Percentiles rank a stretch among this genome's conserved stretches.
These are phyloP conservation scores for Calycina marina DNA, from an alignment of 2,329 filamentous ascomycete genomes.

Conservation along the genomic window DNA sequence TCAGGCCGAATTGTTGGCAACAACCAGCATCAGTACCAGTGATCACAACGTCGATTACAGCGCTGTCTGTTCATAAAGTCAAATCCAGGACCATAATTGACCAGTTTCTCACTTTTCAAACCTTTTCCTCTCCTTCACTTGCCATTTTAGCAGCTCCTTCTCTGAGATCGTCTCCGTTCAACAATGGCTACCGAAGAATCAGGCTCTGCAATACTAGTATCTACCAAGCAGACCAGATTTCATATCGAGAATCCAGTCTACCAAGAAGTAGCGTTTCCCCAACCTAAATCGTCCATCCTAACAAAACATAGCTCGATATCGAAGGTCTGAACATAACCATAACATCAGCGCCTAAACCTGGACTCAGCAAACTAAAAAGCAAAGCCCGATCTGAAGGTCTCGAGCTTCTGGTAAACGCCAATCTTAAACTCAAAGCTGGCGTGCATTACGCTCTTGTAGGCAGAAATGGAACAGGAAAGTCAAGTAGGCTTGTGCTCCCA, in stretches of 20 bases:
- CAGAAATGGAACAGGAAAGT: slow-evolving; percentile 72
- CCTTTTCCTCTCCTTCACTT: slow-evolving; percentile 21
- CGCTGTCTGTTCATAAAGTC: too few relatives aligned
- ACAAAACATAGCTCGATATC: slow-evolving; percentile 41
- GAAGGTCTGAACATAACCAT: slow-evolving; percentile 61
- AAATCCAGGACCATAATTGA: too few relatives aligned
- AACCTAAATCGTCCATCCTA: not conserved
- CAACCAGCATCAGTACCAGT: too few relatives aligned
- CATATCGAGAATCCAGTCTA: slow-evolving; percentile 21
- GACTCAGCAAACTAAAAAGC: slow-evolving; percentile 32
- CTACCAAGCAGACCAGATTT: slow-evolving; percentile 22
- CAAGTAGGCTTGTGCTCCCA: slow-evolving; percentile 52
- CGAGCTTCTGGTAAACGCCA: slow-evolving; percentile 59
- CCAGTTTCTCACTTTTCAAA: slow-evolving; percentile 5
- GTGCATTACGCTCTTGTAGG: slow-evolving; percentile 66
- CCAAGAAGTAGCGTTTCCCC: slow-evolving; percentile 15
- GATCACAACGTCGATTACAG: too few relatives aligned
- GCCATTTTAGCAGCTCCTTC: too few relatives aligned
- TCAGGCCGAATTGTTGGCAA: too few relatives aligned
- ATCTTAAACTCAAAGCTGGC: slow-evolving; percentile 56
- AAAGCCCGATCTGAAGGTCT: slow-evolving; percentile 34
- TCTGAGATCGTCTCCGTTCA: too few relatives aligned
- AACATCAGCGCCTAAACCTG: slow-evolving; percentile 25
- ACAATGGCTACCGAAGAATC: slow-evolving; percentile 15
- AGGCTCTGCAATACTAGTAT: slow-evolving; percentile 17